phyloP scores from a whole-genome alignment of 2,329 filamentous ascomycete species.

The Cladosporium sp. region DNA sequence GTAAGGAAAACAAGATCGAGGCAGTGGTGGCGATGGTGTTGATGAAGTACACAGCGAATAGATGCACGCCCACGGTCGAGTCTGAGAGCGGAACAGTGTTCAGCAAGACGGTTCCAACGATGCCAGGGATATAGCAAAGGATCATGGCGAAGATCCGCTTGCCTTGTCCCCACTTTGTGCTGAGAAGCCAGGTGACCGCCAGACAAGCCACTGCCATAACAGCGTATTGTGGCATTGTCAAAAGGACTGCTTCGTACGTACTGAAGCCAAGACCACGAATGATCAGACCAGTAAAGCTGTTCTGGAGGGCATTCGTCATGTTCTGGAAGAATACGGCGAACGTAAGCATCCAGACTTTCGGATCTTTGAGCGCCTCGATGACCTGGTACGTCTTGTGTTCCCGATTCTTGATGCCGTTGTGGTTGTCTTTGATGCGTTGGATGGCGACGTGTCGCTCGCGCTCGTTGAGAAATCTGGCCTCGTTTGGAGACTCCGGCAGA shows the following conservation, averaged over 20 bases:
- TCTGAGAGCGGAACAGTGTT: neutral
- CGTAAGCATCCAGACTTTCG: slow-evolving; percentile 35
- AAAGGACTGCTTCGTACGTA: no score
- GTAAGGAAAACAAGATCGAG: slow-evolving; percentile 15
- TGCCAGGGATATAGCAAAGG: neutral
- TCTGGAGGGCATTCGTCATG: no score
- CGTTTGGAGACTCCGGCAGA: slow-evolving; percentile 30
- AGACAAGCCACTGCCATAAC: neutral
- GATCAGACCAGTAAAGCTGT: no score
- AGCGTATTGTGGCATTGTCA: neutral
- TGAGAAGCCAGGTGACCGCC: neutral
- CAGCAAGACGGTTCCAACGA: neutral
- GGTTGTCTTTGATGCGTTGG: slow-evolving; percentile 42
- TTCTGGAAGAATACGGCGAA: no score
- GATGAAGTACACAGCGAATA: neutral
- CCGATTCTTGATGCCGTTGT: slow-evolving; percentile 49
- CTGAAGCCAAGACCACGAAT: no score
- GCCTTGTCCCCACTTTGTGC: neutral
- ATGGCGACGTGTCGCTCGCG: slow-evolving; percentile 29
- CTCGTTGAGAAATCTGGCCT: slow-evolving; percentile 22
- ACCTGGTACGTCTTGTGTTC: slow-evolving; percentile 45
- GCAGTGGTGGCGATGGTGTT: neutral
- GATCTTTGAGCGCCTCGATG: slow-evolving; percentile 41
- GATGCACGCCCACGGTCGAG: neutral
- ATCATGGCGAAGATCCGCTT: neutral